phyloP scores from a whole-genome alignment of 1,284 basidiomycete species.

The Rhizoctonia solani region DNA sequence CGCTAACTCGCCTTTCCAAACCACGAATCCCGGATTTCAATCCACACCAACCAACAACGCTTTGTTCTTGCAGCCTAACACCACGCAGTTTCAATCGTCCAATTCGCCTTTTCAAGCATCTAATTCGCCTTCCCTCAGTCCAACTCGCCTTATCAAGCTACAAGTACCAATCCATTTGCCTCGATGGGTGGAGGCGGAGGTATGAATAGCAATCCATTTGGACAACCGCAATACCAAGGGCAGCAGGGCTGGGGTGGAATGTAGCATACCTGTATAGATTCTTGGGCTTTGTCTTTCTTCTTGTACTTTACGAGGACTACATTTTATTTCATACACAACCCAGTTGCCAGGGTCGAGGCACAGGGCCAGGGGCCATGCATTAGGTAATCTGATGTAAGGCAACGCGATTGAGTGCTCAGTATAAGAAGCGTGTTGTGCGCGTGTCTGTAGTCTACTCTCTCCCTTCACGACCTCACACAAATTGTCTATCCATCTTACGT shows the following conservation, averaged over 20 bases:
- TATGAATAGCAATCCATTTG: slow-evolving; percentile 18
- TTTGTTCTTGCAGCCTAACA: slow-evolving; percentile 13
- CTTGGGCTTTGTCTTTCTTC: slow-evolving; percentile 3
- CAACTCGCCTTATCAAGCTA: slow-evolving; percentile 16
- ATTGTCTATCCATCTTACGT: background rate
- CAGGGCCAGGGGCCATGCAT: slow-evolving; percentile 26
- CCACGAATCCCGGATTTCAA: slow-evolving; percentile 5
- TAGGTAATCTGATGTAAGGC: background rate
- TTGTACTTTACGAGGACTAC: background rate
- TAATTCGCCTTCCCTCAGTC: slow-evolving; percentile 16
- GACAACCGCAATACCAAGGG: slow-evolving; percentile 13
- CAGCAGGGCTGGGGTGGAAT: slow-evolving; percentile 33
- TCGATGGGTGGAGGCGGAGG: background rate
- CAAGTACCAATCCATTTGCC: slow-evolving; percentile 21
- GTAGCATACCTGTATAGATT: background rate
- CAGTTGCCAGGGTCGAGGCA: background rate
- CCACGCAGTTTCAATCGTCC: slow-evolving; percentile 2
- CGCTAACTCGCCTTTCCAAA: slow-evolving; percentile 2
- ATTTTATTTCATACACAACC: background rate
- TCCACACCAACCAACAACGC: slow-evolving; percentile 7
- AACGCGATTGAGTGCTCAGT: background rate
- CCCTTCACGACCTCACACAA: slow-evolving; percentile 12
- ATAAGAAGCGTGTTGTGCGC: slow-evolving; percentile 26
- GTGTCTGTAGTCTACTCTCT: background rate
- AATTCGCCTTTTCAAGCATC: slow-evolving; percentile 28